These are phyloP conservation scores for Exophiala bonariae DNA, from an alignment of 2,329 filamentous ascomycete genomes.

Conservation along the genomic window DNA sequence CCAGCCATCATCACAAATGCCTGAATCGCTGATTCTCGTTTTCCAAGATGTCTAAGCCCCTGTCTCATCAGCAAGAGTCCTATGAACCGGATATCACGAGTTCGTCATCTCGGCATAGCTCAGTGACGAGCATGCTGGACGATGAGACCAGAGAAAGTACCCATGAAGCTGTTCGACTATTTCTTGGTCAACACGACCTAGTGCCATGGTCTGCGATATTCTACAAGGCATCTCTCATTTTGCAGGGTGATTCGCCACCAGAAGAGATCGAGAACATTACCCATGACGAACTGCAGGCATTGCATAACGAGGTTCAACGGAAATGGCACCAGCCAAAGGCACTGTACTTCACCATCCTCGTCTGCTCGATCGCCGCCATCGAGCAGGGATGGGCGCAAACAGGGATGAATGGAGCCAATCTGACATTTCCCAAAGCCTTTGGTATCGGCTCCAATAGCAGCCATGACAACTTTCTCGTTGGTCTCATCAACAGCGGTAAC, in stretches of 20 bases:
- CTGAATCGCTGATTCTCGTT: too few species aligned
- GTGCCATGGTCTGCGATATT: conserved; percentile 13
- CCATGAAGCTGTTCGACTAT: conserved; percentile 8
- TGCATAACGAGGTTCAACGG: conserved; percentile 46
- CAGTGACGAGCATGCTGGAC: background rate
- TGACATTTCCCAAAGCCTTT: conserved; percentile 50
- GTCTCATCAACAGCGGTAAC: conserved; percentile 62
- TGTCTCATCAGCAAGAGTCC: background rate
- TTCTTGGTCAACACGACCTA: conserved; percentile 11
- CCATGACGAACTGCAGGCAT: conserved; percentile 39
- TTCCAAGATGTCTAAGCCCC: background rate
- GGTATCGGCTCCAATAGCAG: conserved; percentile 45
- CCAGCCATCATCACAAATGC: too few species aligned
- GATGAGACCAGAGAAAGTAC: too few species aligned
- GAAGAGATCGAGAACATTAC: conserved; percentile 34
- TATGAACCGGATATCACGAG: background rate
- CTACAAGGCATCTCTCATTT: conserved; percentile 14
- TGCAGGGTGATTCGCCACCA: conserved; percentile 9
- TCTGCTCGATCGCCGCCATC: conserved; percentile 54
- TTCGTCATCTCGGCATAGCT: background rate
- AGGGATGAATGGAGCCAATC: conserved; percentile 53
- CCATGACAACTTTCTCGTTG: conserved; percentile 59
- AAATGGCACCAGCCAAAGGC: conserved; percentile 51
- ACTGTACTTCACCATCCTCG: conserved; percentile 53
- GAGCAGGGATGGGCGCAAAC: conserved; percentile 57